phyloP scores from a whole-genome alignment of 768 basidiomycete genomes.

The Cystoderma amianthinum region DNA sequence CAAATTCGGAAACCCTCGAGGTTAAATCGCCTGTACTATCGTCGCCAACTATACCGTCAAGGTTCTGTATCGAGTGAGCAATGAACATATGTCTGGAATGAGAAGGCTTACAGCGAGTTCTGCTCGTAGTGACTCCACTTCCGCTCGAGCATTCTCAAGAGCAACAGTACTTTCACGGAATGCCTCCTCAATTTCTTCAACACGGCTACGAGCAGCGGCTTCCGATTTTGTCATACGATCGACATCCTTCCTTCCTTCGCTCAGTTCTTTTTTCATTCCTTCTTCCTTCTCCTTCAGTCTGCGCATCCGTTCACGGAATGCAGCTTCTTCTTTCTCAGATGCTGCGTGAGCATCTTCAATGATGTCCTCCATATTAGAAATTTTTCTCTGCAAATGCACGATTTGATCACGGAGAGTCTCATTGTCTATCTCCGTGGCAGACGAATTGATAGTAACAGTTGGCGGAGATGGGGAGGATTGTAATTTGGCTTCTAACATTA shows the following conservation, averaged over 20 bases:
- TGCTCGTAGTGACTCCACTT: constrained; percentile 72
- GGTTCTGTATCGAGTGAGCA: constrained; percentile 36
- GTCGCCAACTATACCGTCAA: constrained; percentile 51
- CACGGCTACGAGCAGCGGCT: constrained; percentile 48
- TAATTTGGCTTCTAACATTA: constrained; percentile 43
- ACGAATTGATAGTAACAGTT: constrained; percentile 20
- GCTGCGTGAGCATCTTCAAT: constrained; percentile 70
- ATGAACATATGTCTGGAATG: neutral
- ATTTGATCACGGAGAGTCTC: constrained; percentile 87
- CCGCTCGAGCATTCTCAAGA: constrained; percentile 83
- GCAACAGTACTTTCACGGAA: constrained; percentile 81
- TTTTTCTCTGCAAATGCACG: constrained; percentile 77
- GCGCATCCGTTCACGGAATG: constrained; percentile 54
- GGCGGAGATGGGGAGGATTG: constrained; percentile 13
- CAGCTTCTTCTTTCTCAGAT: constrained; percentile 68
- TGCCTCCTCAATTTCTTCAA: constrained; percentile 87
- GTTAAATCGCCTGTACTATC: constrained; percentile 31
- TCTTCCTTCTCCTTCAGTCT: constrained; percentile 73
- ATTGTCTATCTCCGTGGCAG: constrained; percentile 89
- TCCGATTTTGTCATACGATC: constrained; percentile 62
- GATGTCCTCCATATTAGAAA: constrained; percentile 72
- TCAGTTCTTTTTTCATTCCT: constrained; percentile 62
- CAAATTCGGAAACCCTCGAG: constrained; percentile 39
- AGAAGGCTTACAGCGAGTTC: constrained; percentile 67
- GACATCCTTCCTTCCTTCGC: constrained; percentile 55